Evolutionary conservation across 768 basidiomycete genomes (phyloP), one percentile per base, ranked within the genome.

Genomic region (Boletus tylopilopsis): DNA sequence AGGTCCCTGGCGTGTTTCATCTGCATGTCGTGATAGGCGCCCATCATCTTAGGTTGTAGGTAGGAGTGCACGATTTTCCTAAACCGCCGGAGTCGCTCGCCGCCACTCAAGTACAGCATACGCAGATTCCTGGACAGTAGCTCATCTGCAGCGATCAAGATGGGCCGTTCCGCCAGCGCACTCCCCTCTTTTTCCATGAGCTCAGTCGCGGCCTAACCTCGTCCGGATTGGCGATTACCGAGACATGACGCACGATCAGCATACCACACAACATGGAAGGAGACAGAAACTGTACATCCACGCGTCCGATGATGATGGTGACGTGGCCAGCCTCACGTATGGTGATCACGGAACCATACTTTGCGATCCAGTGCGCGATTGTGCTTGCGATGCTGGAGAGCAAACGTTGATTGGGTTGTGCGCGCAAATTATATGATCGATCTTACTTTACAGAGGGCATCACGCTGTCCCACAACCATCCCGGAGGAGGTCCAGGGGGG

Each of bases 171-270:
- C 0, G 67, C 74, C 11, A 77, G 68, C 1, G 69, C 60, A 0
- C 75, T 73, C 1, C 81, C 80, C 56, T 81, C 79, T 41, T 77
- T 77, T 62, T 83, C 82, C 79, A 83, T 77, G 41, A 84, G 76
- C 8, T 82, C 81, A 0, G 77, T 71, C 0, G 80, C 79, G 10
- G 78, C 80, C 62, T 81, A 42, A 2, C n/a, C n/a, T n/a, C n/a
- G n/a, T n/a, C n/a, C n/a, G n/a, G n/a, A n/a, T n/a, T n/a, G n/a
- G n/a, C n/a, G n/a, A n/a, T n/a, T n/a, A n/a, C n/a, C n/a, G n/a
- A n/a, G n/a, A n/a, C n/a, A n/a, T n/a, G n/a, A n/a, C n/a, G n/a
- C n/a, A n/a, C n/a, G n/a, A n/a, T n/a, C n/a, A n/a, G n/a, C n/a
- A n/a, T n/a, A n/a, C n/a, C n/a, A n/a, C n/a, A n/a, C n/a, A n/a